A percentile compares a stretch with the other conserved stretches of the same genome.
Conservation (phyloP, 176 grass and related monocot genomes). For the Eremochloa ophiuroides region DNA sequence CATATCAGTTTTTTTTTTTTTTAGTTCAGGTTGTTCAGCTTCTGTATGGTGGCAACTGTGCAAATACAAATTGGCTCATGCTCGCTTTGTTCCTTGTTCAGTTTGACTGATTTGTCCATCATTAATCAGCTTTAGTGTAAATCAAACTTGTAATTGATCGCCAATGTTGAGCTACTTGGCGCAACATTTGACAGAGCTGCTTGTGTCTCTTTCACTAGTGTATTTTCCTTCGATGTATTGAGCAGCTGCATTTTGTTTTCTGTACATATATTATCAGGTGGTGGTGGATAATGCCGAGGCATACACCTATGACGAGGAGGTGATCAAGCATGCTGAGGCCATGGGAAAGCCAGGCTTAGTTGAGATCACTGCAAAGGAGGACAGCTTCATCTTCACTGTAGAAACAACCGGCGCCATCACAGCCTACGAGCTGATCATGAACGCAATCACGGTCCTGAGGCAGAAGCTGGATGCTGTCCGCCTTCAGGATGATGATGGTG, state of each 20-base stretch:
- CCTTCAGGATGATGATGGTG: slow-evolving; percentile 64
- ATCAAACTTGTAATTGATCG: neutral
- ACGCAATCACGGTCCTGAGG: slow-evolving; percentile 61
- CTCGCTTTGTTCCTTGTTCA: neutral
- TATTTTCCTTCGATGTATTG: neutral
- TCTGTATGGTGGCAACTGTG: neutral
- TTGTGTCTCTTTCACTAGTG: neutral
- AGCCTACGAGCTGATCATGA: slow-evolving; percentile 71
- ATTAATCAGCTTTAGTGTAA: neutral
- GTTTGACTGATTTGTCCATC: neutral
- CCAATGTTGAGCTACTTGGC: neutral
- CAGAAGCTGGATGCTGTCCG: slow-evolving; percentile 89
- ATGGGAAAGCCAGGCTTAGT: slow-evolving; percentile 86
- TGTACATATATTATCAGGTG: slow-evolving; percentile 36
- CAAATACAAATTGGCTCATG: neutral
- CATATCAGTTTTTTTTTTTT: neutral
- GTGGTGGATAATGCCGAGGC: slow-evolving; percentile 59
- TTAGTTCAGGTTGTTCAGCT: neutral
- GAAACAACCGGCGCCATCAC: slow-evolving; percentile 78
- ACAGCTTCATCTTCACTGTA: slow-evolving; percentile 93
- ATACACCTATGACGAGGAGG: slow-evolving; percentile 90
- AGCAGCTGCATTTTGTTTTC: neutral
- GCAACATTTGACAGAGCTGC: neutral
- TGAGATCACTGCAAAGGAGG: slow-evolving; percentile 75
- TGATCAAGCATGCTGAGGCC: slow-evolving; percentile 85